Evolutionary conservation across 371 early-diverging fungal species (phyloP), one percentile per base, ranked within the genome.

Genomic region (Rhizopus sp.): DNA sequence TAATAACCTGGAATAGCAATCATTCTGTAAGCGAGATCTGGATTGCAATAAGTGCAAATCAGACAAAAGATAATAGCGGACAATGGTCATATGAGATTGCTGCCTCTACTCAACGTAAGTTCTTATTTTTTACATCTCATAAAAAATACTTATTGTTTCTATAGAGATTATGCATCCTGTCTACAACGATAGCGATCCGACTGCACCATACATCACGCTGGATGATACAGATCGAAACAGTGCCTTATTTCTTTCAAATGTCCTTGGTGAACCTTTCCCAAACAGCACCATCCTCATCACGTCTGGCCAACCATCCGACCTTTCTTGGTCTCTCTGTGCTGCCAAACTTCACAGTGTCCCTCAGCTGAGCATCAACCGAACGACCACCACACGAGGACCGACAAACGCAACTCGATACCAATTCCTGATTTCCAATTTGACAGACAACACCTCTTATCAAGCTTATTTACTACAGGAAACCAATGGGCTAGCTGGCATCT

Each of bases 61-160:
- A 46, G 12, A 46, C 46, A 6, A 15, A n/a, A 29, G 29, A 17
- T 23, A 29, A 17, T 46, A 29, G 46, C 23, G 85, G 82, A 0
- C 73, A 76, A 17, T 84, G 81, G 81, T 69, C 80, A n/a, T 82
- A 73, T 53, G 74, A 83, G 54, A 68, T 85, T 31, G 82, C 73
- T 30, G 68, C 73, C 48, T 83, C 85, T 7, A 82, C 77, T 13
- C 65, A 60, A 55, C 71, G 85, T 82, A 75, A 65, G 68, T 44
- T 12, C 4, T 33, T 6, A n/a, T 17, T 3, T 44, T 38, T 48
- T 10, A 30, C 4, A 6, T 31, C 50, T 31, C 17, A 9, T 15
- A 10, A 16, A 39, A 12, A n/a, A n/a, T n/a, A 32, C 13, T 16
- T 13, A 33, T n/a, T 45, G 33, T 29, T 31, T 33, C 16, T 12